A percentile compares a stretch with the other conserved stretches of the same genome.
Evolutionary conservation across 495 filamentous ascomycete genomes (phyloP).

Genomic region (Pseudotulostoma volvatum): DNA sequence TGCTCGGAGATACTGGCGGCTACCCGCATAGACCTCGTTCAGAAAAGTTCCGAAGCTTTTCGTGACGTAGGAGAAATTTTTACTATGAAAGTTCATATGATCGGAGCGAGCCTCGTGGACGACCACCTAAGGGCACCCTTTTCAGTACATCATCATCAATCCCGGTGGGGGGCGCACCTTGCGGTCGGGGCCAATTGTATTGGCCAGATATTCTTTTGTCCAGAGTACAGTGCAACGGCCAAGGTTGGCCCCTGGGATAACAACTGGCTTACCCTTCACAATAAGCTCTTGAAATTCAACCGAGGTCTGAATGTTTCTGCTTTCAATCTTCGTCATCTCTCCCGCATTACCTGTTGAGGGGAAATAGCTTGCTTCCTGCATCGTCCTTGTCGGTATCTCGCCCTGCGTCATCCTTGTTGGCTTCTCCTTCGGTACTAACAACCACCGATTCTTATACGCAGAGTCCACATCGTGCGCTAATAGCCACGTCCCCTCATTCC

Average conservation of each 20-base stretch:
- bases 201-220: constrained; percentile 51
- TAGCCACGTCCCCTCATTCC: constrained; percentile 44
- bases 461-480: constrained; percentile 15
- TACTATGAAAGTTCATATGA: constrained; percentile 62
- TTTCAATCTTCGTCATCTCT: constrained; percentile 22
- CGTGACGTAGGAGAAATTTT: constrained; percentile 67
- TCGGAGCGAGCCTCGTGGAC: constrained; percentile 48
- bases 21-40: constrained; percentile 40
- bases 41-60: constrained; percentile 55
- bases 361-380: not conserved
- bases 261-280: constrained; percentile 39
- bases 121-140: constrained; percentile 39
- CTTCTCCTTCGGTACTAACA: constrained; percentile 5
- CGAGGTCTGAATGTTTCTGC: constrained; percentile 30
- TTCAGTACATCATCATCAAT: constrained; percentile 3
- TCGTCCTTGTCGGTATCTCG: not conserved
- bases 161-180: constrained; percentile 30
- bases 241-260: constrained; percentile 48
- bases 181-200: constrained; percentile 44
- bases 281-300: constrained; percentile 44
- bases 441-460: constrained; percentile 11
- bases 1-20: constrained; percentile 58
- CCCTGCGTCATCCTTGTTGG: not conserved
- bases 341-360: not conserved
- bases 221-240: constrained; percentile 51